These are phyloP conservation scores for Handroanthus guayacan DNA, from an alignment of 257 asterid species.

Conservation along the genomic window DNA sequence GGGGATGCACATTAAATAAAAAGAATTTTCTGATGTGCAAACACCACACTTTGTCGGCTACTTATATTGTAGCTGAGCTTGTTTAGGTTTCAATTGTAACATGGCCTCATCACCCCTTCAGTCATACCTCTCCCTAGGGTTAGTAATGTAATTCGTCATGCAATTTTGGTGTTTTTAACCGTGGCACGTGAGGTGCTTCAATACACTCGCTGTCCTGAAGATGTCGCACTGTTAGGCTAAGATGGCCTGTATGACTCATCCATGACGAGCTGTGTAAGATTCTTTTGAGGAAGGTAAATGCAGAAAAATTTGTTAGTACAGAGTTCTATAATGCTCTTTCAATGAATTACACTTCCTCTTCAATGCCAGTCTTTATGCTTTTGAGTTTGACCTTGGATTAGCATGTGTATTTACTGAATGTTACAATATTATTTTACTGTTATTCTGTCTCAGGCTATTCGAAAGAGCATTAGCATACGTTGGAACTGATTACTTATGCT, in stretches of 20 bases:
- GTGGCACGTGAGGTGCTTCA: constrained; percentile 91
- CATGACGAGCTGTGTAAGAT: constrained; percentile 82
- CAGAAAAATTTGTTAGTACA: constrained; percentile 57
- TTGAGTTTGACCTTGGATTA: constrained; percentile 41
- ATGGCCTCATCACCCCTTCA: constrained; percentile 53
- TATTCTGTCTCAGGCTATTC: constrained; percentile 75
- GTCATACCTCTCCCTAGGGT: constrained; percentile 62
- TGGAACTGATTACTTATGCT: constrained; percentile 91
- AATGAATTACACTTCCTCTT: constrained; percentile 56
- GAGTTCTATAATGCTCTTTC: constrained; percentile 68
- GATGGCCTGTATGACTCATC: constrained; percentile 74
- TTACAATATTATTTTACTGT: constrained; percentile 35
- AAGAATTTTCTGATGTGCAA: constrained; percentile 58
- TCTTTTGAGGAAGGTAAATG: constrained; percentile 87
- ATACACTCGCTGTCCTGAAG: constrained; percentile 78
- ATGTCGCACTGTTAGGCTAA: constrained; percentile 75
- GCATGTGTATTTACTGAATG: constrained; percentile 35
- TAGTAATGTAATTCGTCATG: constrained; percentile 72
- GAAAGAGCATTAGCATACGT: constrained; percentile 96
- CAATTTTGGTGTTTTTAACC: constrained; percentile 67
- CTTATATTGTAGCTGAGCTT: constrained; percentile 48
- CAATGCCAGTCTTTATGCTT: constrained; percentile 47
- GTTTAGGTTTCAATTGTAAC: constrained; percentile 51
- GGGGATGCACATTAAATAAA: constrained; percentile 58
- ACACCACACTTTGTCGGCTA: constrained; percentile 51